These are phyloP conservation scores for Epichloe sibirici DNA, from an alignment of 2,329 filamentous ascomycete species.

Conservation along the genomic window DNA sequence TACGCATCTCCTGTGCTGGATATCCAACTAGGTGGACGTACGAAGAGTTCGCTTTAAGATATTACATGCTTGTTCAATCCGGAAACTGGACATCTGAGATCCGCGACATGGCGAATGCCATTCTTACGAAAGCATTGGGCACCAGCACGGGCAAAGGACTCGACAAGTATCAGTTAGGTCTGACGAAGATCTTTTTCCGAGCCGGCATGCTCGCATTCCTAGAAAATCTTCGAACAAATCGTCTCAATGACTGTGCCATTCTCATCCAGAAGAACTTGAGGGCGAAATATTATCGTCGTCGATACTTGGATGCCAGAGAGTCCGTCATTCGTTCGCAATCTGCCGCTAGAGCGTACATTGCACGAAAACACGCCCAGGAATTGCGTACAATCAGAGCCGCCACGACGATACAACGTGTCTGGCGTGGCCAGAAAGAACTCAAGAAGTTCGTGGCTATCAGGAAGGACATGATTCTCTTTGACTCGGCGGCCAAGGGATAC, in stretches of 20 bases:
- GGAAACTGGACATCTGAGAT: slow-evolving; percentile 88
- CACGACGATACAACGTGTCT: slow-evolving; percentile 88
- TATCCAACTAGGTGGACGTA: slow-evolving; percentile 98
- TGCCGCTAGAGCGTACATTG: slow-evolving; percentile 62
- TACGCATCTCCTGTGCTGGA: slow-evolving; percentile 91
- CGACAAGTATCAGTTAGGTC: slow-evolving; percentile 94
- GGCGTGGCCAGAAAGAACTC: slow-evolving; percentile 84
- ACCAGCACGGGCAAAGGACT: slow-evolving; percentile 59
- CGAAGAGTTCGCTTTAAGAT: slow-evolving; percentile 91
- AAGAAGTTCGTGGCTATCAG: slow-evolving; percentile 69
- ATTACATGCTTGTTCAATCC: slow-evolving; percentile 95
- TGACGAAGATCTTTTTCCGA: slow-evolving; percentile 99
- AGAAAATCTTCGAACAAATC: slow-evolving; percentile 81
- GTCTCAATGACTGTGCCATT: slow-evolving; percentile 85
- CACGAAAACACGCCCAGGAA: slow-evolving; percentile 67
- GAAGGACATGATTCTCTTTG: slow-evolving; percentile 74
- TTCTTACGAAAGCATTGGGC: slow-evolving; percentile 77
- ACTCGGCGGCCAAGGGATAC: slow-evolving; percentile 85
- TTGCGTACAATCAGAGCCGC: slow-evolving; percentile 74
- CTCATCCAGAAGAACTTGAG: slow-evolving; percentile 98
- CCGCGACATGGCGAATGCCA: slow-evolving; percentile 83
- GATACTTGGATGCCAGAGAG: slow-evolving; percentile 76
- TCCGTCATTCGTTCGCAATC: slow-evolving; percentile 74
- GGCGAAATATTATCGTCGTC: slow-evolving; percentile 87
- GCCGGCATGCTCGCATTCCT: slow-evolving; percentile 97